These are phyloP conservation scores for Penicillium sp. DNA, from an alignment of 2,329 filamentous ascomycete species.

Conservation along the genomic window DNA sequence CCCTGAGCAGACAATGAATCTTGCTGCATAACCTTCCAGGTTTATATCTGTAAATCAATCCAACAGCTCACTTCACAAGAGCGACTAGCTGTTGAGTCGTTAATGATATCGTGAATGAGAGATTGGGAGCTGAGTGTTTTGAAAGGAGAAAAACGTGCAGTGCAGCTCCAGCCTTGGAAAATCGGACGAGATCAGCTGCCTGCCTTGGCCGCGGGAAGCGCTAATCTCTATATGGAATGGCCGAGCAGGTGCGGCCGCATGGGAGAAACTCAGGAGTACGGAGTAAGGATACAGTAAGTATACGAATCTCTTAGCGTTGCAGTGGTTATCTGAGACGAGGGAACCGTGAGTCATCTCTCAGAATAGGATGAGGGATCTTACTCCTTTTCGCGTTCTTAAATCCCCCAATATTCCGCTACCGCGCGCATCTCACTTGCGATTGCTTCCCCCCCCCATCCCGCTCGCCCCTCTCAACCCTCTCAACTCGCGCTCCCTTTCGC, in stretches of 20 bases:
- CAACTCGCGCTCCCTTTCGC: constrained; percentile 11
- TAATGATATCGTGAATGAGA: constrained; percentile 3
- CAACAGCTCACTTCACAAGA: constrained; percentile 12
- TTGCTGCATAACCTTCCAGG: constrained; percentile 15
- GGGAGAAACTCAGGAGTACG: background rate
- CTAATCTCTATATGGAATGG: constrained; percentile 24
- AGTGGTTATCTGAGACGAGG: background rate
- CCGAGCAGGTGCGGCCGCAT: background rate
- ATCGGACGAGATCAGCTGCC: constrained; percentile 7
- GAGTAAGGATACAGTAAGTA: background rate
- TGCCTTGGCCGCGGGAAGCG: constrained; percentile 16
- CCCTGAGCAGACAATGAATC: constrained; percentile 8
- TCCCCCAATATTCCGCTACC: background rate
- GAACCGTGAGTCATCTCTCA: constrained; percentile 9
- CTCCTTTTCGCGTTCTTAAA: background rate
- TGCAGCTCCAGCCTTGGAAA: constrained; percentile 17
- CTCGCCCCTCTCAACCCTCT: background rate
- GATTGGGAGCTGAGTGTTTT: background rate
- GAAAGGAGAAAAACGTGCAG: constrained; percentile 1
- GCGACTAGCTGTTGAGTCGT: constrained; percentile 6
- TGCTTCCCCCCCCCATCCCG: constrained; percentile 6
- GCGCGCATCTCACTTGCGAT: background rate
- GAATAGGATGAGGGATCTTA: constrained; percentile 1
- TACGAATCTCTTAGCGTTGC: background rate
- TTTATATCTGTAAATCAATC: constrained; percentile 12